Conservation (phyloP, 345 rosid genomes). For the Anastatica hierochuntica region DNA sequence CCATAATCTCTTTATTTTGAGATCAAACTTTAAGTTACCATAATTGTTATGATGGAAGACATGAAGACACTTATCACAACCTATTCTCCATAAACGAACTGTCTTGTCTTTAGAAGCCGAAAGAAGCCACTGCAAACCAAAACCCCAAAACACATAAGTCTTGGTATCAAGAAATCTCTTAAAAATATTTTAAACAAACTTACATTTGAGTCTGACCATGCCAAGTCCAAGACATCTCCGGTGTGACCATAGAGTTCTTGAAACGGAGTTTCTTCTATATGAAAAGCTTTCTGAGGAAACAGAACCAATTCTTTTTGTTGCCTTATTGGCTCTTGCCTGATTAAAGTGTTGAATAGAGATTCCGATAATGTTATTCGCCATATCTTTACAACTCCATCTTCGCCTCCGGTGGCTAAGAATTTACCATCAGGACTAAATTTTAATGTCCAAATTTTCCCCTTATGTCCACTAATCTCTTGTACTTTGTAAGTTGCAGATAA, state of each 20-base stretch:
- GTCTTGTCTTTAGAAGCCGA: constrained; percentile 77
- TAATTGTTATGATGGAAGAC: constrained; percentile 57
- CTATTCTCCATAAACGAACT: constrained; percentile 67
- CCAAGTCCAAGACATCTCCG: constrained; percentile 61
- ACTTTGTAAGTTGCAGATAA: constrained; percentile 39
- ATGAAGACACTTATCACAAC: constrained; percentile 39
- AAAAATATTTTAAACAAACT: constrained; percentile 19
- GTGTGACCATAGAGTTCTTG: constrained; percentile 67
- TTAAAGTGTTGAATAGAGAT: constrained; percentile 28
- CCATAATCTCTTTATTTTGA: too few relatives aligned
- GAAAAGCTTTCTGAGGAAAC: constrained; percentile 57
- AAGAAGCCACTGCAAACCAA: constrained; percentile 51
- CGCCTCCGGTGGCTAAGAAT: constrained; percentile 77
- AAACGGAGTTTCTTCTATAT: constrained; percentile 55
- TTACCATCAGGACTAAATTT: constrained; percentile 87
- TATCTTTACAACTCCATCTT: constrained; percentile 64
- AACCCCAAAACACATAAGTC: background rate
- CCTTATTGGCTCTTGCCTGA: constrained; percentile 15
- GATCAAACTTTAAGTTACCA: too few relatives aligned
- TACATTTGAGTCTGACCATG: constrained; percentile 83
- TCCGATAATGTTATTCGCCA: constrained; percentile 50
- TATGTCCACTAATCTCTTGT: constrained; percentile 73
- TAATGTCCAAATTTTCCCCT: constrained; percentile 55
- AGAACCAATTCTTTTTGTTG: constrained; percentile 38
- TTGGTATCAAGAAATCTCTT: background rate